Percentiles rank a stretch among this genome's conserved stretches.
phyloP scores from a whole-genome alignment of 2,329 filamentous ascomycete genomes.

The Penicillium crustosum region DNA sequence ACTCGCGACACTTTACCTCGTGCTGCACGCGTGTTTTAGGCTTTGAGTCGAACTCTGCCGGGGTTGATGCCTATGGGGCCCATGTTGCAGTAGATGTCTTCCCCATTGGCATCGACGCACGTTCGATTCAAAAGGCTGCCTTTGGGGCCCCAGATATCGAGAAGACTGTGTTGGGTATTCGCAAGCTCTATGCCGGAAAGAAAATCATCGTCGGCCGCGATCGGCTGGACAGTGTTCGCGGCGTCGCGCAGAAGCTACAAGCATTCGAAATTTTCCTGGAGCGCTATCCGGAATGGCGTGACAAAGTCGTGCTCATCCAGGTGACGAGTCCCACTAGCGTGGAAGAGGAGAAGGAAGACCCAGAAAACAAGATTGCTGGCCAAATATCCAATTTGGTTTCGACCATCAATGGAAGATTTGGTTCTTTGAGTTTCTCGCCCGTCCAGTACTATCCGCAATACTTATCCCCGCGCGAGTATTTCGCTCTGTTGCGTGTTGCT shows the following conservation, averaged over 20 bases:
- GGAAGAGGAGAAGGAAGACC: conserved; percentile 73
- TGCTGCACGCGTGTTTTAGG: conserved; percentile 88
- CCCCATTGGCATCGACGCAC: conserved; percentile 91
- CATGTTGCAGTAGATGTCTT: conserved; percentile 91
- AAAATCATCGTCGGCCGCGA: conserved; percentile 95
- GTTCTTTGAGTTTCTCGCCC: conserved; percentile 82
- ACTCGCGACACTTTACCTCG: conserved; percentile 89
- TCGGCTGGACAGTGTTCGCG: conserved; percentile 86
- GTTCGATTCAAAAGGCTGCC: conserved; percentile 71
- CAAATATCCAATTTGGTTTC: conserved; percentile 89
- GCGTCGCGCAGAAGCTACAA: conserved; percentile 93
- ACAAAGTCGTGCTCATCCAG: conserved; percentile 90
- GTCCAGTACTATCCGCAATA: conserved; percentile 96
- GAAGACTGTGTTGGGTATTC: conserved; percentile 69
- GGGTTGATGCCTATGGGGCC: conserved; percentile 84
- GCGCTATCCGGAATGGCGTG: conserved; percentile 85
- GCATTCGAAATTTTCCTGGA: conserved; percentile 92
- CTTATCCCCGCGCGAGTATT: conserved; percentile 85
- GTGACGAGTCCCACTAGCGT: conserved; percentile 85
- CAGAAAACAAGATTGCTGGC: conserved; percentile 77
- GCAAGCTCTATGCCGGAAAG: conserved; percentile 78
- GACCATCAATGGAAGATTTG: conserved; percentile 86
- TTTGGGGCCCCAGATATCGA: conserved; percentile 70
- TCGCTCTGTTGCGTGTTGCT: conserved; percentile 83
- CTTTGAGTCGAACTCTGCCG: conserved; percentile 81